Evolutionary conservation across 164 flowering plant species (phyloP), one percentile per base, ranked within the genome.

Genomic region (Tetracentron sinense): DNA sequence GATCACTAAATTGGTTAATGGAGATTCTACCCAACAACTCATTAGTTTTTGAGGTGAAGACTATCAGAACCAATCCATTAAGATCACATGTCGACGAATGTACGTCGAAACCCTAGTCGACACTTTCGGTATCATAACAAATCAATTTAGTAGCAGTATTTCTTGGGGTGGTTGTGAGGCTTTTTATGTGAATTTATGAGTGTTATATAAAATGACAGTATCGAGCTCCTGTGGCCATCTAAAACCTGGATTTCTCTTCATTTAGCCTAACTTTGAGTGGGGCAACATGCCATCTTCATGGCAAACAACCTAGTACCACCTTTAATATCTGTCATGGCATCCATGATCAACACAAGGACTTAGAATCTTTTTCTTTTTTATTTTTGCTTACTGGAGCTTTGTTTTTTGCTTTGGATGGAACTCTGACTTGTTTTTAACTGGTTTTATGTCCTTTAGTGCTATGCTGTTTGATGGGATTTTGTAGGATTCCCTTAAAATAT

Each of bases 231-330:
- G n/a, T 54, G 30, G 11, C 56, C 56, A 54, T 25, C 56, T 54
- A 54, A 25, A 30, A 7, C 19, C 31, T n/a, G 25, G 42, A 55
- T 15, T 4, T 55, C 25, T 17, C 42, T 55, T 55, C 2, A 1
- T 56, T 56, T n/a, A 56, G 31, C 21, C 42, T 30, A 56, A 56
- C 42, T 19, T n/a, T 15, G 19, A 49, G 42, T 33, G 59, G 59
- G 59, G 14, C 20, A 30, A 14, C 59, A 16, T 56, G 59, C 25
- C 10, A 22, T 33, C 42, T 33, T 56, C 42, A 33, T 56, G 59
- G 44, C 44, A 22, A 56, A 33, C 59, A 56, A 56, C 59, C 59
- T 56, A 56, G 59, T 56, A 56, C 59, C 23, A 49, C 53, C 20
- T 1, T 56, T 17, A 26, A 20, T 29, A 30, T 27, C 42, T 56